These are phyloP conservation scores for Huntiella abstrusa DNA, from an alignment of 2,329 filamentous ascomycete species.

Conservation along the genomic window DNA sequence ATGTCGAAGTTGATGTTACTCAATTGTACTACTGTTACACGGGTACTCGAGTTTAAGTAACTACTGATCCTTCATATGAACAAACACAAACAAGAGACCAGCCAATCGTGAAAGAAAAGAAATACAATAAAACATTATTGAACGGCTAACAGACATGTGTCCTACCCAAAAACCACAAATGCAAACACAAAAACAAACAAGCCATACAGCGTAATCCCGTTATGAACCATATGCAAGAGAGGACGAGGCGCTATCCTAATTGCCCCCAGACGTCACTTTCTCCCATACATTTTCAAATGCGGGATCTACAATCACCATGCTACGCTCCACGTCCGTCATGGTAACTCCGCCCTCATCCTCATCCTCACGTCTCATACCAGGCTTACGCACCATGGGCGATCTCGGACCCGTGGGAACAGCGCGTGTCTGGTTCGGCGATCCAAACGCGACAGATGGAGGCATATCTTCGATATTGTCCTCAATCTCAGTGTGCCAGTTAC, in stretches of 20 bases:
- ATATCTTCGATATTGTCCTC: slow-evolving; percentile 21
- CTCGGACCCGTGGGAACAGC: slow-evolving; percentile 15
- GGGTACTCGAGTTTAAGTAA: background rate
- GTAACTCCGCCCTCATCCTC: slow-evolving; percentile 34
- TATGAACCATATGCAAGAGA: slow-evolving; percentile 6
- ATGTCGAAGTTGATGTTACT: too few species aligned
- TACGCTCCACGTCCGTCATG: slow-evolving; percentile 23
- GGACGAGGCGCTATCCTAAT: slow-evolving; percentile 2
- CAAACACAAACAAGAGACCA: too few species aligned
- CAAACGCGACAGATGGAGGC: slow-evolving; percentile 8
- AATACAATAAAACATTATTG: background rate
- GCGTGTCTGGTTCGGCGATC: slow-evolving; percentile 11
- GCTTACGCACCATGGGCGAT: slow-evolving; percentile 12
- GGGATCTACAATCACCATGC: slow-evolving; percentile 14
- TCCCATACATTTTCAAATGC: slow-evolving; percentile 52
- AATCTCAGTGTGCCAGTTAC: slow-evolving; percentile 58
- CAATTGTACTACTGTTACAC: background rate
- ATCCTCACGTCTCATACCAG: slow-evolving; percentile 11
- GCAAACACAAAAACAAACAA: background rate
- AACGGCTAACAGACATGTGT: background rate
- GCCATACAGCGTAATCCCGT: background rate
- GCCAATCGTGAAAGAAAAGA: background rate
- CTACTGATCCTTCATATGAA: too few species aligned
- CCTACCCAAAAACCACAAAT: background rate
- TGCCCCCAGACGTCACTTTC: slow-evolving; percentile 26